Base-by-base conservation (phyloP, 2,329 filamentous ascomycete species). In the Endocalyx cinctus region DNA sequence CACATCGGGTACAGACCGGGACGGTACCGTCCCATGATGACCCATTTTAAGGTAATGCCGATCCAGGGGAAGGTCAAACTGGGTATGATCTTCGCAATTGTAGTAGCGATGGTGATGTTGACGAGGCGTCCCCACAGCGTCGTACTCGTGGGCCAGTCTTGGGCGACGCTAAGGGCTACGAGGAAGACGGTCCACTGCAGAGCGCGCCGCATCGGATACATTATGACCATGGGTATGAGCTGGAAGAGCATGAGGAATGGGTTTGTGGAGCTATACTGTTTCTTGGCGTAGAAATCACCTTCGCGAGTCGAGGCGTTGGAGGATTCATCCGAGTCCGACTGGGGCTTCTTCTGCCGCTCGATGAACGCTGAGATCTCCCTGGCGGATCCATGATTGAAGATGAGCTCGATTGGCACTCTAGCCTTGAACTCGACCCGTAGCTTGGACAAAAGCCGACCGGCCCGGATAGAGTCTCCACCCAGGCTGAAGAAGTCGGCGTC, bases 1-100 rank as follows among this genome's bases (percentile, higher is more conserved):
- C 74, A 78, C 73, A 78, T 78, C 2, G 74, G 72, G 43, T 71
- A 76, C 3, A 74, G 48, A 1, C 74, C 74, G 46, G 72, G 63
- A 22, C 57, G 59, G 47, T 74, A 69, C 2, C 64, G 63, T 10
- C 74, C 74, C 26, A 77, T 69, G 32, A 77, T 58, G 5, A 69
- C 27, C 74, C 73, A 77, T 47, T 77, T 77, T 30, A 64, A 58
- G 3, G 56, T 25, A 16, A 77, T 72, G n/a, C 64, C 71, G 15
- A 67, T 25, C 17, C 67, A 50, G 1, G 73, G 73, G 20, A 23
- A n/a, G 20, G 20, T n/a, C 20, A 23, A 23, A n/a, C 20, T n/a
- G n/a, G 8, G n/a, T 8, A 23, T 23, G 20, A 23, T 23, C 5
- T 60, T 52, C 6, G 67, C 38, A 3, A 62, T 47, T 12, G 59